A percentile compares a stretch with the other conserved stretches of the same genome.
Conservation (phyloP, 768 basidiomycete species). For the Rhodotorula paludigena region DNA sequence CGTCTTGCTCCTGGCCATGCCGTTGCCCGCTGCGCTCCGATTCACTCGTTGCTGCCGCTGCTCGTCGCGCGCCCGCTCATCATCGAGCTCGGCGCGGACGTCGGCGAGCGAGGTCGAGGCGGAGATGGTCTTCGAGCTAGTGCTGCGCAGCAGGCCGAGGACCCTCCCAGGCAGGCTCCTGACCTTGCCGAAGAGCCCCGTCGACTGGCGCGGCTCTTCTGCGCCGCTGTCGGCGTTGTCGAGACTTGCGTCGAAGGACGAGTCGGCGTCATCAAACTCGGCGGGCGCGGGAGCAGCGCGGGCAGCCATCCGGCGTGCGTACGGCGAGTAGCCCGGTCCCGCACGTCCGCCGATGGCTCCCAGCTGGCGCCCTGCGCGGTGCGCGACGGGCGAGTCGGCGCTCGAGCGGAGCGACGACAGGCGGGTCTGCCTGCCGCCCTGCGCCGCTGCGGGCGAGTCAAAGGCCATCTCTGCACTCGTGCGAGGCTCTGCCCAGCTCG, state of each 20-base stretch:
- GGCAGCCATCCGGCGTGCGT: slow-evolving; percentile 20
- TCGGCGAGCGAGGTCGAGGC: slow-evolving; percentile 14
- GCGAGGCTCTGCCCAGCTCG: no score
- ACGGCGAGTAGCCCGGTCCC: slow-evolving; percentile 30
- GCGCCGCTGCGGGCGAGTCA: not conserved
- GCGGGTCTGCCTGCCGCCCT: not conserved
- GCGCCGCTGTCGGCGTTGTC: not conserved
- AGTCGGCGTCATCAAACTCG: not conserved
- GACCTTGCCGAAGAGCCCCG: slow-evolving; percentile 25
- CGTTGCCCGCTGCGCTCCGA: not conserved
- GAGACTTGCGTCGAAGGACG: not conserved
- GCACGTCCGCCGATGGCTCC: slow-evolving; percentile 20
- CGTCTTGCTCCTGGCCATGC: slow-evolving; percentile 24
- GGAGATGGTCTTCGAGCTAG: not conserved
- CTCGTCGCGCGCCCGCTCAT: slow-evolving; percentile 2
- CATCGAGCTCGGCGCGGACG: slow-evolving; percentile 27
- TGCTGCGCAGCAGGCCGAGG: slow-evolving; percentile 18
- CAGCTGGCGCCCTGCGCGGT: slow-evolving; percentile 2
- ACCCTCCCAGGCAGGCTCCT: slow-evolving; percentile 17
- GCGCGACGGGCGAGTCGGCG: slow-evolving; percentile 4
- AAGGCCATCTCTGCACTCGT: no score
- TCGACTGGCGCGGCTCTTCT: not conserved
- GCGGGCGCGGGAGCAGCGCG: not conserved
- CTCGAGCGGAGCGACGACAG: not conserved
- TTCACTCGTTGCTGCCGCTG: no score